These are phyloP conservation scores for Actinomortierella wolfii DNA, from an alignment of 371 early-diverging fungal genomes.

Conservation along the genomic window DNA sequence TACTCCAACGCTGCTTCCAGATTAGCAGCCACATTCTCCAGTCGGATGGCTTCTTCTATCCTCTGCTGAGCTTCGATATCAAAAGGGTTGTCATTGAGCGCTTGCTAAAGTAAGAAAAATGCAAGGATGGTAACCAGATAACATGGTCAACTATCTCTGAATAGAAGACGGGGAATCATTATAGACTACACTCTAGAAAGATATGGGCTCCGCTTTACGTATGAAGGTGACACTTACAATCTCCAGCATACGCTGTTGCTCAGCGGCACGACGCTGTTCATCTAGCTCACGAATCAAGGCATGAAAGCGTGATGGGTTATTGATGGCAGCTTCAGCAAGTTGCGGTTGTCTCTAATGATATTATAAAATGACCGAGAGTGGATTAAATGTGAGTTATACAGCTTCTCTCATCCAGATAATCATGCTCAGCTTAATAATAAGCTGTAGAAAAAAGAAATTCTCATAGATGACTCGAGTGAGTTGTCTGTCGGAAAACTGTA, in stretches of 20 bases:
- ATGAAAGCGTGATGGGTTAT: slow-evolving; percentile 69
- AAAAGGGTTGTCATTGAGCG: slow-evolving; percentile 80
- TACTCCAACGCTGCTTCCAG: slow-evolving; percentile 92
- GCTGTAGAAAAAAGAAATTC: background rate
- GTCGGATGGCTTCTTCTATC: slow-evolving; percentile 90
- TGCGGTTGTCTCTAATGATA: slow-evolving; percentile 67
- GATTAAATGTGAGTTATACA: too few species aligned
- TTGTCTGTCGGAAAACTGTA: slow-evolving; percentile 7
- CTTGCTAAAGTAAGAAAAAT: slow-evolving; percentile 29
- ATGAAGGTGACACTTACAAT: slow-evolving; percentile 50
- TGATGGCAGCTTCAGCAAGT: slow-evolving; percentile 69
- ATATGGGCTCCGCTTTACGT: too few species aligned
- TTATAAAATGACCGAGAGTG: too few species aligned
- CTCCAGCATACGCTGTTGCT: slow-evolving; percentile 55
- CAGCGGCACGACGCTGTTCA: slow-evolving; percentile 60
- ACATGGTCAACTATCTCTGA: background rate
- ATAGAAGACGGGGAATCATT: too few species aligned
- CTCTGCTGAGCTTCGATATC: slow-evolving; percentile 88
- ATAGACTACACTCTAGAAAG: too few species aligned
- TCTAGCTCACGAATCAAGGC: slow-evolving; percentile 71
- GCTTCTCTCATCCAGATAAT: too few species aligned
- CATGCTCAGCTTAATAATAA: too few species aligned
- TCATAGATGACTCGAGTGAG: slow-evolving; percentile 3
- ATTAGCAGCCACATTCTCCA: slow-evolving; percentile 86
- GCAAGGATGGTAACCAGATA: too few species aligned